These are phyloP conservation scores for Leishmania tarentolae DNA, from an alignment of 208 protist species.

Conservation along the genomic window DNA sequence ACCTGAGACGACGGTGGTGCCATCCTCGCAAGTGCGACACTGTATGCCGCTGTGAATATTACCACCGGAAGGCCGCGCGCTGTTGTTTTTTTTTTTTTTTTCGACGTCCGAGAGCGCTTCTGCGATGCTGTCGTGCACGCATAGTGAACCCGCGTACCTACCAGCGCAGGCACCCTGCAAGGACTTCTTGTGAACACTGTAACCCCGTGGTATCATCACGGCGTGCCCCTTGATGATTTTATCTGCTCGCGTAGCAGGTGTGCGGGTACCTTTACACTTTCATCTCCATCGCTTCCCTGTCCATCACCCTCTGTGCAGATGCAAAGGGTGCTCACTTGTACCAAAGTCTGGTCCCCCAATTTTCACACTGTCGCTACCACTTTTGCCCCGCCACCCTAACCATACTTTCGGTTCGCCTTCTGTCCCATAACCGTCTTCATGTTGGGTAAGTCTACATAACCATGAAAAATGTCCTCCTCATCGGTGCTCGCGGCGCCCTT, in stretches of 20 bases:
- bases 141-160: neutral
- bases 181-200: neutral
- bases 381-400: neutral
- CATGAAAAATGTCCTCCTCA: conserved; percentile 34
- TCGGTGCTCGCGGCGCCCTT: conserved; percentile 52
- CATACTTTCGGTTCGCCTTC: neutral
- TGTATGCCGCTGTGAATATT: neutral
- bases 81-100: neutral
- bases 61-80: neutral
- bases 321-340: no score
- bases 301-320: neutral
- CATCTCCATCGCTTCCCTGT: neutral
- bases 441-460: neutral
- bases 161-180: neutral
- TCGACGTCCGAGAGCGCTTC: neutral
- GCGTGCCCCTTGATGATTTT: neutral
- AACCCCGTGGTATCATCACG: neutral
- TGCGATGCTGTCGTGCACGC: neutral
- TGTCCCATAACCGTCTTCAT: neutral
- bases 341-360: no score
- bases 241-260: neutral
- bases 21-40: neutral
- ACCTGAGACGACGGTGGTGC: neutral
- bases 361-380: neutral
- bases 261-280: neutral